Evolutionary conservation across 345 rosid genomes (phyloP).

Genomic region (Bruguiera gymnorhiza): DNA sequence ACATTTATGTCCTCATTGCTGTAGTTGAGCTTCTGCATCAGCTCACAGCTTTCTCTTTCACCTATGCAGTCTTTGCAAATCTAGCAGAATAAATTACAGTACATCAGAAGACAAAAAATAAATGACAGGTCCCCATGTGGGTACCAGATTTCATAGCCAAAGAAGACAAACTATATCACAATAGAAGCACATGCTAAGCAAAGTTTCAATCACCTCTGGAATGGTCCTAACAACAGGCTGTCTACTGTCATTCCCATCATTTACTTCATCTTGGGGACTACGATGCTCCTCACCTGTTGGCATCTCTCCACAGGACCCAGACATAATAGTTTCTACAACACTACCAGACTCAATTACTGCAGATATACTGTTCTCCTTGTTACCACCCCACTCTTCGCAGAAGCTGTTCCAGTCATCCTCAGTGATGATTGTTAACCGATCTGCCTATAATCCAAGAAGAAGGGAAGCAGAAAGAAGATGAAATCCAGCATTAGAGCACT

Average conservation of each 20-base stretch:
- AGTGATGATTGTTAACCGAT: constrained; percentile 73
- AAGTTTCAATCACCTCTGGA: constrained; percentile 63
- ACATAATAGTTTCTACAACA: constrained; percentile 24
- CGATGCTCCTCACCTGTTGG: constrained; percentile 39
- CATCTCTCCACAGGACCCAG: constrained; percentile 34
- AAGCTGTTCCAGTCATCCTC: constrained; percentile 86
- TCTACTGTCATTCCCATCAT: constrained; percentile 49
- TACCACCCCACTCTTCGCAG: constrained; percentile 95
- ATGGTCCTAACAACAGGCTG: constrained; percentile 52
- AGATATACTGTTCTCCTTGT: constrained; percentile 62
- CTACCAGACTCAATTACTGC: constrained; percentile 55
- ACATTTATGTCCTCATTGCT: constrained; percentile 70
- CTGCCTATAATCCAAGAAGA: constrained; percentile 61
- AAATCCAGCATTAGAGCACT: constrained; percentile 18
- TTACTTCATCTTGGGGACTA: constrained; percentile 47
- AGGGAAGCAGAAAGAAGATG: constrained; percentile 9
- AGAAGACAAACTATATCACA: neutral
- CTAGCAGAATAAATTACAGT: constrained; percentile 35
- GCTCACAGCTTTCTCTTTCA: constrained; percentile 85
- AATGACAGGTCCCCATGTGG: neutral
- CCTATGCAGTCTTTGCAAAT: constrained; percentile 89
- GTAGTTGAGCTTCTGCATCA: constrained; percentile 84
- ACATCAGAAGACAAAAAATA: constrained; percentile 7
- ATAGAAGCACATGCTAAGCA: neutral
- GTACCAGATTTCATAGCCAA: neutral